Percentiles rank a stretch among this genome's conserved stretches.
Evolutionary conservation across 2,329 filamentous ascomycete species (phyloP).

Genomic region (Ustulina deusta): DNA sequence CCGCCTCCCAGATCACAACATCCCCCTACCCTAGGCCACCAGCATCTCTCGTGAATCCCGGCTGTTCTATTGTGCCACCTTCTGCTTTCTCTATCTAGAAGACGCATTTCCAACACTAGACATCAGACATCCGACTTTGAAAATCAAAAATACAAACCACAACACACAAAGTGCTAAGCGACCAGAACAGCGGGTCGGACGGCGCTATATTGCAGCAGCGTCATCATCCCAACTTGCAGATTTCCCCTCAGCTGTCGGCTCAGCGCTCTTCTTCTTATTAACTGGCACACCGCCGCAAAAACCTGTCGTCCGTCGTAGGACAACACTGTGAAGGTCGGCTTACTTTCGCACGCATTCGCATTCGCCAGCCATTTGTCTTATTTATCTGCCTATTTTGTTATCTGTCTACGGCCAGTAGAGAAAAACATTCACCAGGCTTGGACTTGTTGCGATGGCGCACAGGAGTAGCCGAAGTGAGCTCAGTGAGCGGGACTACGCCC

Average conservation of each 20-base stretch:
- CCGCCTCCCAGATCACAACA: conserved; percentile 23
- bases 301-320: conserved; percentile 13
- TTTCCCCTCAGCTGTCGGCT: conserved; percentile 37
- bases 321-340: conserved; percentile 21
- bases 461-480: conserved; percentile 54
- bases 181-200: conserved; percentile 23
- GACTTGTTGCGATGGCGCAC: conserved; percentile 43
- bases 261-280: conserved; percentile 14
- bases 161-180: conserved; percentile 4
- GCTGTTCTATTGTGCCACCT: neutral
- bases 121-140: neutral
- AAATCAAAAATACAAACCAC: neutral
- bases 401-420: conserved; percentile 1
- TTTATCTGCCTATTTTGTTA: neutral
- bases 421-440: conserved; percentile 16
- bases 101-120: neutral
- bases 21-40: conserved; percentile 10
- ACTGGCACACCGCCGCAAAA: conserved; percentile 28
- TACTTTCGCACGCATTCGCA: conserved; percentile 3
- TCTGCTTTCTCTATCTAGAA: neutral
- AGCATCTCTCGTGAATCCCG: conserved; percentile 1
- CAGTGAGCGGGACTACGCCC: conserved; percentile 61
- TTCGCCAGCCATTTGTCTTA: neutral
- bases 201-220: conserved; percentile 30
- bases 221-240: conserved; percentile 32